Base-by-base conservation (phyloP, 2,329 filamentous ascomycete genomes). In the Arachnopeziza araneosa region DNA sequence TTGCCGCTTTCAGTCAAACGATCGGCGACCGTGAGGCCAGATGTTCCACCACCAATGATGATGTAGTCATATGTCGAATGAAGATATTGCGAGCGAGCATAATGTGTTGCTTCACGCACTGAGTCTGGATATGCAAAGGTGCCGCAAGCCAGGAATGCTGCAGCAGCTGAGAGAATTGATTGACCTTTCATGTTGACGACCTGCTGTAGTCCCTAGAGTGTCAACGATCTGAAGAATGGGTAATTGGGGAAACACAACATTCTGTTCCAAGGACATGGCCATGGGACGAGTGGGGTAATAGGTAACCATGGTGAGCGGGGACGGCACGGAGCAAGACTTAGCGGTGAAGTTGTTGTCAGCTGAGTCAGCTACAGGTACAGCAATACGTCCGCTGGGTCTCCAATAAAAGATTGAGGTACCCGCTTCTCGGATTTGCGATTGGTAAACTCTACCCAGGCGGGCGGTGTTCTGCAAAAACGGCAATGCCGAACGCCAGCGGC, bases 1-100 rank as follows among this genome's bases (percentile, higher is more conserved):
- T 44, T 44, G 36, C 36, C 36, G 12, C 75, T 70, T 58, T 76
- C 75, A 24, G 66, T 71, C 23, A 78, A 70, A 10, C 76, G 72
- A 24, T 68, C 68, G 6, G 76, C 77, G 19, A 78, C 67, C 1
- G 74, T 71, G 2, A 77, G 70, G 9, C 77, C 76, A 5, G 75
- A 70, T 0, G 76, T 77, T 17, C 77, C 76, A 8, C 75, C 76
- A 14, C 77, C 76, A 10, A 76, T 72, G 23, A 78, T 63, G 36
- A 78, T 62, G 56, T 75, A 78, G 64, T 78, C 75, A 64, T 52
- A 52, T 44, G 36, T 7, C 6, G 36, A 44, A 4, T 44, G 36
- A 14, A 44, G 36, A 14, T 44, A 3, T 3, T 44, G 6, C 6
- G 5, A 7, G 12, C 36, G 36, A 44, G 36, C 5, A 44, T 17